Base-by-base conservation (phyloP, 495 filamentous ascomycete genomes). In the Neurospora sp. region DNA sequence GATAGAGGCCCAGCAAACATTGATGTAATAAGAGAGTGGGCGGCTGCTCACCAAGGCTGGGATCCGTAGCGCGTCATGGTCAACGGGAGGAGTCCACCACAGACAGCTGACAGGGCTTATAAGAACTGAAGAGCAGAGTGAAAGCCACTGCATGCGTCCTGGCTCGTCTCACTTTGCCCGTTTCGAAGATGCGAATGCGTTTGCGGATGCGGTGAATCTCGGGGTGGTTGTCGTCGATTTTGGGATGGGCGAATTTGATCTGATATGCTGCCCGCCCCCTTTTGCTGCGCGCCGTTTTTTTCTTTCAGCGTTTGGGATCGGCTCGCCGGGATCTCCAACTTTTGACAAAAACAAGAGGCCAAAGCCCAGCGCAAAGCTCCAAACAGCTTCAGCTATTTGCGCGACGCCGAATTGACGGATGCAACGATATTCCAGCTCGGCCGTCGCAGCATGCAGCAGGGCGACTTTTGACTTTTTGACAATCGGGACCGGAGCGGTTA, bases 11-110 rank as follows among this genome's bases (percentile, higher is more conserved):
- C 39, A 69, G 14, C 9, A 31, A 71, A 45, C n/a, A 72, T 45
- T 40, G 40, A 69, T 37, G 12, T 22, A 12, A 27, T 48, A 42
- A 65, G 44, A 68, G 69, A 35, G 14, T 48, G 39, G 70, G 40
- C 48, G 48, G 48, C 48, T 65, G 53, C 79, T 79, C 74, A 80
- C 79, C 71, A 78, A 76, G 79, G 79, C 72, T 79, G 79, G 45
- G 74, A 79, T 48, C 68, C 73, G 72, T 73, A 78, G 37, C 77
- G 73, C 75, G 75, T 75, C 79, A 80, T 80, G 53, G 75, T 79
- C 72, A 31, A 16, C 14, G 14, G 53, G 53, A 35, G 53, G 14
- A 65, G 53, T 35, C 53, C 53, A 65, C 53, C 53, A 16, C 53
- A 65, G 53, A 35, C 53, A 65, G 53, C 53, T 65, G 53, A 27